A percentile compares a stretch with the other conserved stretches of the same genome.
These are phyloP conservation scores for Bacidia rubella DNA, from an alignment of 495 filamentous ascomycete genomes.

Conservation along the genomic window DNA sequence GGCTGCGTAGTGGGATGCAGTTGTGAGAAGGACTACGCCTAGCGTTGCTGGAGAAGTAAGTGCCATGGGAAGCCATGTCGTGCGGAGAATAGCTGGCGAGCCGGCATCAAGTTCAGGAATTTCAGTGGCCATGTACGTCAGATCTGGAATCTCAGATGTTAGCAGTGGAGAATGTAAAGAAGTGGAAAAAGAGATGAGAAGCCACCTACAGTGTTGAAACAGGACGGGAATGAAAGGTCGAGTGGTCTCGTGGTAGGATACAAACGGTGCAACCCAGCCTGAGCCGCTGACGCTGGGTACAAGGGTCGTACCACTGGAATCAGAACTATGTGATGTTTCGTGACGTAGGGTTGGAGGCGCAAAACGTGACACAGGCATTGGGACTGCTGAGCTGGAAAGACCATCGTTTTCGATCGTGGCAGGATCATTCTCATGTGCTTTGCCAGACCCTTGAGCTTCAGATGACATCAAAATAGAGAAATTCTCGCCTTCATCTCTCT, in stretches of 20 bases:
- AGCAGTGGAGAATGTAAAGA: constrained; percentile 1
- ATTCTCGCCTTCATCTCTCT: background rate
- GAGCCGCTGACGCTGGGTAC: constrained; percentile 19
- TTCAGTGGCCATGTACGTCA: constrained; percentile 30
- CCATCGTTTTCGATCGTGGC: no score
- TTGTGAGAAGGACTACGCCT: constrained; percentile 29
- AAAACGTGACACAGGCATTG: background rate
- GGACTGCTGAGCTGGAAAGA: no score
- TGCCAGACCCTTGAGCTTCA: no score
- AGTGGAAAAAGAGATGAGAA: background rate
- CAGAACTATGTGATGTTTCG: background rate
- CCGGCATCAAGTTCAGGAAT: constrained; percentile 34
- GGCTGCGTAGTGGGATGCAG: constrained; percentile 28
- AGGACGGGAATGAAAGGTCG: constrained; percentile 21
- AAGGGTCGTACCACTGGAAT: background rate
- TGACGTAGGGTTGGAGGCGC: background rate
- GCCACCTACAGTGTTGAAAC: constrained; percentile 28
- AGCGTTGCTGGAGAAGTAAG: constrained; percentile 30
- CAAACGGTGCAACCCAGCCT: constrained; percentile 27
- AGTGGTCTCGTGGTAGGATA: constrained; percentile 20
- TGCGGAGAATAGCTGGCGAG: constrained; percentile 26
- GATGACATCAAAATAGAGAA: no score
- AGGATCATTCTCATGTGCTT: no score
- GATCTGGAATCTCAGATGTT: no score
- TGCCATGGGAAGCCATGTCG: constrained; percentile 32